These are phyloP conservation scores for Rhodotorula glutinis DNA, from an alignment of 1,284 basidiomycete species.

Conservation along the genomic window DNA sequence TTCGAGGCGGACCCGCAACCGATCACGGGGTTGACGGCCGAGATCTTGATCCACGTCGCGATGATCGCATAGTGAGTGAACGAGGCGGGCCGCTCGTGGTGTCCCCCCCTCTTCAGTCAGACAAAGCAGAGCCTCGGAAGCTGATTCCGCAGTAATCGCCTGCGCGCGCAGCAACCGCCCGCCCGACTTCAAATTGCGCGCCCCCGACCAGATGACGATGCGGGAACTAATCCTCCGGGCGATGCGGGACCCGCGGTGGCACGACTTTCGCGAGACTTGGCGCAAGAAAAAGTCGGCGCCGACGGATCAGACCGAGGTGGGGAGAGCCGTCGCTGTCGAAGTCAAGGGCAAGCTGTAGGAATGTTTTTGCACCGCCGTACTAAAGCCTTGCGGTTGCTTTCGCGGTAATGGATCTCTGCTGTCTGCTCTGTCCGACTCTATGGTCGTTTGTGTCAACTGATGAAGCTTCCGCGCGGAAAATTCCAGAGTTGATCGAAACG, in stretches of 20 bases:
- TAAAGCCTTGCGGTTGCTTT: not conserved
- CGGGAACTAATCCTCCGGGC: slow-evolving; percentile 26
- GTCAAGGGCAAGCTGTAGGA: not conserved
- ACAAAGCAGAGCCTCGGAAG: too few relatives aligned
- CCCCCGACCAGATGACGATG: slow-evolving; percentile 25
- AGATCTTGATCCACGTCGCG: slow-evolving; percentile 40
- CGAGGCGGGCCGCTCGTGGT: too few relatives aligned
- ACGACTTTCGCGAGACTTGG: not conserved
- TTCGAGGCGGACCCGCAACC: slow-evolving; percentile 37
- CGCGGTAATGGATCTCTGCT: not conserved
- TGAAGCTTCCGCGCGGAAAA: not conserved
- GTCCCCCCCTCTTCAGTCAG: too few relatives aligned
- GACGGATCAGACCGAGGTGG: slow-evolving; percentile 2
- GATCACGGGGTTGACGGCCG: slow-evolving; percentile 37
- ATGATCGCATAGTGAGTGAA: slow-evolving; percentile 38
- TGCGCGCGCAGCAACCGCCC: slow-evolving; percentile 12
- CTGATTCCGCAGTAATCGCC: too few relatives aligned
- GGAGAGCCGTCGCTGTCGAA: not conserved
- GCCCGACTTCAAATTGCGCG: slow-evolving; percentile 37
- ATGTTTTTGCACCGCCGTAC: not conserved
- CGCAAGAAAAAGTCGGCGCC: not conserved
- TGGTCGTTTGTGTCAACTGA: not conserved
- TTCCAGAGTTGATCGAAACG: too few relatives aligned
- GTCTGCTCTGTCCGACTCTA: not conserved
- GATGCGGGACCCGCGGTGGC: slow-evolving; percentile 22